Conservation (phyloP, 257 asterid species). For the Cordia subcordata region DNA sequence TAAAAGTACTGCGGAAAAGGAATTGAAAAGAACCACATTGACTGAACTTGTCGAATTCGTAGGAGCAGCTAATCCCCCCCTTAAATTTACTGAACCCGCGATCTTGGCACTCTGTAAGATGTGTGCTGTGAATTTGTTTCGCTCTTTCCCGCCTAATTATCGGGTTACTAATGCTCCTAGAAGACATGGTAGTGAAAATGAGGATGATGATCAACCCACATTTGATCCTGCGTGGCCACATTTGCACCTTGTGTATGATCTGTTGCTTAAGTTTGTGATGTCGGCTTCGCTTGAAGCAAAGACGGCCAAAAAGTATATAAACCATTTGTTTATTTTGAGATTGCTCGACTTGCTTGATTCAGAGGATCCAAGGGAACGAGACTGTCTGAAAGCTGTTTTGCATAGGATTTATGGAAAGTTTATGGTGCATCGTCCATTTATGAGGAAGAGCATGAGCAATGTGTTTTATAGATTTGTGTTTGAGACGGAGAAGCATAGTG, state of each 20-base stretch:
- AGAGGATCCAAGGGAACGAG: slow-evolving; percentile 90
- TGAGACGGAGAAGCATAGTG: slow-evolving; percentile 72
- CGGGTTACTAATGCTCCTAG: slow-evolving; percentile 21
- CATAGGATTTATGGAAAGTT: slow-evolving; percentile 87
- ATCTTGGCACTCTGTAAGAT: slow-evolving; percentile 72
- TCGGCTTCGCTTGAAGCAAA: slow-evolving; percentile 64
- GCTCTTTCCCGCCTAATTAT: slow-evolving; percentile 59
- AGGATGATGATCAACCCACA: slow-evolving; percentile 44
- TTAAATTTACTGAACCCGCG: slow-evolving; percentile 60
- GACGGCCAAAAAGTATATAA: slow-evolving; percentile 63
- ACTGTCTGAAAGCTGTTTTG: slow-evolving; percentile 63
- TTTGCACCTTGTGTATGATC: slow-evolving; percentile 70
- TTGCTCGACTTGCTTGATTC: slow-evolving; percentile 74
- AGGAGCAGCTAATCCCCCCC: slow-evolving; percentile 36
- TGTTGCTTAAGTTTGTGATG: slow-evolving; percentile 63
- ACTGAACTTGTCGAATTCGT: slow-evolving; percentile 76
- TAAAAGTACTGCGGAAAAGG: slow-evolving; percentile 54
- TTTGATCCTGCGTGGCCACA: slow-evolving; percentile 89
- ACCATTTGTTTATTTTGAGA: slow-evolving; percentile 53
- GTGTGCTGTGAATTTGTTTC: slow-evolving; percentile 72
- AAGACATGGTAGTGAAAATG: slow-evolving; percentile 36
- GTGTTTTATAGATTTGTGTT: slow-evolving; percentile 62
- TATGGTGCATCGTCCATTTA: slow-evolving; percentile 75
- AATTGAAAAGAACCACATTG: slow-evolving; percentile 62
- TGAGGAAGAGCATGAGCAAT: slow-evolving; percentile 60